Evolutionary conservation across 2,329 filamentous ascomycete genomes (phyloP).

Genomic region (Apiospora kogelbergensis): DNA sequence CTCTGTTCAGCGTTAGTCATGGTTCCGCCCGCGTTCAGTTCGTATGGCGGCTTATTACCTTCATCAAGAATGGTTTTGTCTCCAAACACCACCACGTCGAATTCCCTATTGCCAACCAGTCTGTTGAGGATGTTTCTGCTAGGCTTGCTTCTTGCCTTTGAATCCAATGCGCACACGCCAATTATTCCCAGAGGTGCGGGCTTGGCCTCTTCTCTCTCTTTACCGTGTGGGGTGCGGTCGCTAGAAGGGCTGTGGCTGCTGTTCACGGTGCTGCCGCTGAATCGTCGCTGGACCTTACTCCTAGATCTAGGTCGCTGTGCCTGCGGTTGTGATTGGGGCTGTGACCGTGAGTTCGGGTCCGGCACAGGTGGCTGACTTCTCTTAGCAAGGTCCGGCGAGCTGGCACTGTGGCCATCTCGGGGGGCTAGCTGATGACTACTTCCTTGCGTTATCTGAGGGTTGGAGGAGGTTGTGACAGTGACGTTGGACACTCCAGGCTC

Average conservation of each 20-base stretch:
- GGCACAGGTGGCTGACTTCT: slow-evolving; percentile 36
- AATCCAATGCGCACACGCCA: slow-evolving; percentile 91
- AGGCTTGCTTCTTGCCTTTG: slow-evolving; percentile 95
- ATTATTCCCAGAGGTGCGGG: slow-evolving; percentile 68
- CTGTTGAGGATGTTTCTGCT: slow-evolving; percentile 95
- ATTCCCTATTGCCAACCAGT: slow-evolving; percentile 85
- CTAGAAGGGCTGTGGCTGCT: slow-evolving; percentile 80
- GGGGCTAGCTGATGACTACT: slow-evolving; percentile 44
- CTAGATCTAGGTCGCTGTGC: slow-evolving; percentile 51
- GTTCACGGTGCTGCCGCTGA: slow-evolving; percentile 78
- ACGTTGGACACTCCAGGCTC: slow-evolving; percentile 53
- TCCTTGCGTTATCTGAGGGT: slow-evolving; percentile 39
- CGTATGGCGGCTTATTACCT: slow-evolving; percentile 44
- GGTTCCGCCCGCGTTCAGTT: background rate
- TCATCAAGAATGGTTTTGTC: slow-evolving; percentile 99
- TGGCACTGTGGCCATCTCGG: slow-evolving; percentile 39
- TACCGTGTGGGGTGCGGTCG: slow-evolving; percentile 57
- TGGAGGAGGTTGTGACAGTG: slow-evolving; percentile 54
- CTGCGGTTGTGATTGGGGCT: slow-evolving; percentile 39
- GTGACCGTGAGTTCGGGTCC: slow-evolving; percentile 26
- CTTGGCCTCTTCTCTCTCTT: slow-evolving; percentile 61
- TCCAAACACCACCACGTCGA: slow-evolving; percentile 96
- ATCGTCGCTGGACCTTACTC: slow-evolving; percentile 69
- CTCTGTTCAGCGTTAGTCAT: slow-evolving; percentile 37
- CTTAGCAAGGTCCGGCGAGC: slow-evolving; percentile 47